Base-by-base conservation (phyloP, 2,329 filamentous ascomycete species). In the Pseudopithomyces maydicus region DNA sequence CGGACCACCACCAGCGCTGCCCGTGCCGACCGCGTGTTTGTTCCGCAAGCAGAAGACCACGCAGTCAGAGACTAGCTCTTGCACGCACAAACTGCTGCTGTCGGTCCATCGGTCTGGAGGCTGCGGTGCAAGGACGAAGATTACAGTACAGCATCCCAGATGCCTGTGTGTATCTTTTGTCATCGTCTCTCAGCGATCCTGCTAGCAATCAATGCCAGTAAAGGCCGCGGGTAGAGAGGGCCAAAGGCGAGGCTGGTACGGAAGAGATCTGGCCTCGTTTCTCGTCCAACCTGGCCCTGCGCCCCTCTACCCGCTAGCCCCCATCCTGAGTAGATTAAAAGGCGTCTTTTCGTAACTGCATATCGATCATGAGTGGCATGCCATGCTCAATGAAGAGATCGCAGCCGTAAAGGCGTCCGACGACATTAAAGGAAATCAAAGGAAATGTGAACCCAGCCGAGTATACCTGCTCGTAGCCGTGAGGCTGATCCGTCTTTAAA, bases 401-500 rank as follows among this genome's bases (percentile, higher is more conserved):
- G 58, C 65, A 69, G 63, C 63, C 68, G 65, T 67, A 41, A 41
- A 41, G 38, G 38, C 70, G 45, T 36, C 73, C 59, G 70, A 77
- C 75, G 73, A 77, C 73, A 74, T 75, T 73, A 74, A 72, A 29
- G 26, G 26, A 29, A 29, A 29, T 68, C 70, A 73, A 66, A 65
- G 70, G 38, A 19, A 41, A 70, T 73, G 59, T 63, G 67, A 71
- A 51, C 48, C 48, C 48, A 51, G 48, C 66, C 73, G 70, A 77
- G 67, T 71, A 72, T 73, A 57, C 76, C 76, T 65, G 71, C 71
- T 70, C 71, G 67, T 71, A 74, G 77, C 77, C 77, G 77, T 73
- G 77, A 78, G 77, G 77, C 77, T 73, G 61, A 70, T 70, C 70
- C 69, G 65, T 77, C 67, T 71, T 51, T 70, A 66, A 77, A 78